A percentile compares a stretch with the other conserved stretches of the same genome.
phyloP scores from a whole-genome alignment of 148 eudicot genomes.

The Rheum nobile region DNA sequence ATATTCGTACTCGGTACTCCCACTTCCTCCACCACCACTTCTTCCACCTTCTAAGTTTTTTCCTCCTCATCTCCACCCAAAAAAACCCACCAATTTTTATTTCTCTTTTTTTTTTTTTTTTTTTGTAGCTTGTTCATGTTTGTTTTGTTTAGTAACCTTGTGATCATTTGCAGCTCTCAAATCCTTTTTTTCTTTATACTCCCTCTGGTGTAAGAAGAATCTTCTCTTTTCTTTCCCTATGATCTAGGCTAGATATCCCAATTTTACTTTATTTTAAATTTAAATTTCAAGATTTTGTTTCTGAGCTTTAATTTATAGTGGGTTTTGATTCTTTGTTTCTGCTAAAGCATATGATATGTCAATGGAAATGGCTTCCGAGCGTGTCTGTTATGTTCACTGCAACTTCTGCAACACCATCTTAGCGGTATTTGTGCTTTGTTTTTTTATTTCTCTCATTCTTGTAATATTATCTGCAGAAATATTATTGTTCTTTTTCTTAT shows the following conservation, averaged over 20 bases:
- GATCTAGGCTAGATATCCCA: background rate
- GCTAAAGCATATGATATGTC: constrained; percentile 23
- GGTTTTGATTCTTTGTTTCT: background rate
- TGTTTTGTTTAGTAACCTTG: background rate
- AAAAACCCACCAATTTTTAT: constrained; percentile 2
- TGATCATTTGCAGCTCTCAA: background rate
- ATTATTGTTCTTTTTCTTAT: background rate
- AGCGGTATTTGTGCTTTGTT: constrained; percentile 43
- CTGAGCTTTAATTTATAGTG: background rate
- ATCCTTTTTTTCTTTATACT: background rate
- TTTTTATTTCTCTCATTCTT: background rate
- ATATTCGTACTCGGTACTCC: constrained; percentile 6
- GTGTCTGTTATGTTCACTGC: constrained; percentile 88
- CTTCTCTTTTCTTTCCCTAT: background rate
- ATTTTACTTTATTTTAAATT: background rate
- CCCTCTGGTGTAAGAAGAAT: background rate
- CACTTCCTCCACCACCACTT: constrained; percentile 1
- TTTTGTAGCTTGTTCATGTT: background rate
- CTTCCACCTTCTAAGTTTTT: constrained; percentile 4
- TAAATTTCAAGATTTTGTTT: background rate
- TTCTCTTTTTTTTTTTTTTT: background rate
- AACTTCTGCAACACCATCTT: constrained; percentile 86
- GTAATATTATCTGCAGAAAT: background rate
- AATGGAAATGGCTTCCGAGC: constrained; percentile 56
- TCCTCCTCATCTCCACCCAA: constrained; percentile 7